phyloP scores from a whole-genome alignment of 352 stramenopile species.

The Phytophthora multivora region DNA sequence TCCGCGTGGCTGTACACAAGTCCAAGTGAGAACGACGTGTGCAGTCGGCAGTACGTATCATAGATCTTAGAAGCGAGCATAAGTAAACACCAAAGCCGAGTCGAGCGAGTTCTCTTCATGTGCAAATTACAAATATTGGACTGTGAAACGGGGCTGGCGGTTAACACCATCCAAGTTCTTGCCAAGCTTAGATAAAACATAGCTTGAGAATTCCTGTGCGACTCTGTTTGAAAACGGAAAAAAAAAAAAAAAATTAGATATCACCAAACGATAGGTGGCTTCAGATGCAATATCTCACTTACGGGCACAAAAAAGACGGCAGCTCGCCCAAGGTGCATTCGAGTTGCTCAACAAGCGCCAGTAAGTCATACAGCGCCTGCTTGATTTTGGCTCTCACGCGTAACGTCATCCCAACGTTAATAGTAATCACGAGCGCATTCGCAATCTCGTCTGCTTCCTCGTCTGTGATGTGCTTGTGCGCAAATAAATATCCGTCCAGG shows the following conservation, averaged over 20 bases:
- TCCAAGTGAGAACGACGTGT: constrained; percentile 23
- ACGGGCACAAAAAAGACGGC: constrained; percentile 27
- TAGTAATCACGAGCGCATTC: constrained; percentile 20
- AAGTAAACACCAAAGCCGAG: constrained; percentile 16
- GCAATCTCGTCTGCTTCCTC: constrained; percentile 28
- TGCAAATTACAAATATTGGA: constrained; percentile 2
- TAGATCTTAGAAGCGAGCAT: constrained; percentile 39
- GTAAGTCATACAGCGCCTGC: constrained; percentile 23
- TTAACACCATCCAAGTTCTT: not conserved
- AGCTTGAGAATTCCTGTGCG: constrained; percentile 12
- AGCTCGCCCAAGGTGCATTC: constrained; percentile 19
- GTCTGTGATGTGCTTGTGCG: constrained; percentile 22
- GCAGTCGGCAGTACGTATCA: constrained; percentile 25
- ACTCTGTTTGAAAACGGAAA: constrained; percentile 6
- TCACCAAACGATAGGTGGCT: not conserved
- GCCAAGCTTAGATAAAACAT: constrained; percentile 6
- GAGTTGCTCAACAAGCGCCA: constrained; percentile 27
- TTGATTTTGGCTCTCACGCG: constrained; percentile 20
- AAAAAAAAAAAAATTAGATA: not conserved
- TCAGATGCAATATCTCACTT: constrained; percentile 9
- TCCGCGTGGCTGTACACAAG: constrained; percentile 54
- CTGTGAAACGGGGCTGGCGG: not conserved
- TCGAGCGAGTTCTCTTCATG: not conserved
- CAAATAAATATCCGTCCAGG: constrained; percentile 37
- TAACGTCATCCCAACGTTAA: constrained; percentile 26